These are phyloP conservation scores for Cylindricascospora bacillispora DNA, from an alignment of 1,139 yeast species.

Conservation along the genomic window DNA sequence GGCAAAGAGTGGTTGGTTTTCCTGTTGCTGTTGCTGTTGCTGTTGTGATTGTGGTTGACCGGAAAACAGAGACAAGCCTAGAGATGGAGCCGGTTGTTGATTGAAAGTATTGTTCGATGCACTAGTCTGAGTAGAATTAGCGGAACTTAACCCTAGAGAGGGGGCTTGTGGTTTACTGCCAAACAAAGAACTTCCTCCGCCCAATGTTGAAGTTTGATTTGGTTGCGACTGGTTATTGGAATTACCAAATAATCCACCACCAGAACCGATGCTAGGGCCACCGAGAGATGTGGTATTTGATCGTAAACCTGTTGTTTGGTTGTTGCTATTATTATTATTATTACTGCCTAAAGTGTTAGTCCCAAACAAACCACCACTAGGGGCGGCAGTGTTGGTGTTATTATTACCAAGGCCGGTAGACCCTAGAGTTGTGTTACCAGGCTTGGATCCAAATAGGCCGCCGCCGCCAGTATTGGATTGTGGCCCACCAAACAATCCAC, in stretches of 20 bases:
- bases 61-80: not conserved
- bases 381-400: slow-evolving; percentile 13
- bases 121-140: slow-evolving; percentile 2
- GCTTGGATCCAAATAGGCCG: slow-evolving; percentile 11
- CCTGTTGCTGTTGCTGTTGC: slow-evolving; percentile 7
- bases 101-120: slow-evolving; percentile 1
- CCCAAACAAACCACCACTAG: slow-evolving; percentile 30
- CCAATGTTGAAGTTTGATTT: not conserved
- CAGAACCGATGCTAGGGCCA: no score
- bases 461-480: slow-evolving; percentile 16
- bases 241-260: no score
- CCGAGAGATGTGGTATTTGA: no score
- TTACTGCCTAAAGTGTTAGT: not conserved
- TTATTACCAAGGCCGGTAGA: slow-evolving; percentile 3
- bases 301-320: no score
- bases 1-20: slow-evolving; percentile 1
- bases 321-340: no score
- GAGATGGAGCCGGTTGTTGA: not conserved
- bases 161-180: no score
- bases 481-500: slow-evolving; percentile 22
- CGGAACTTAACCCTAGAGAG: not conserved
- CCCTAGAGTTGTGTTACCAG: slow-evolving; percentile 26
- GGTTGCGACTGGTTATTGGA: no score
- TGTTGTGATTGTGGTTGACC: slow-evolving; percentile 1
- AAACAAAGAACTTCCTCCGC: no score